Base-by-base conservation (phyloP, 495 filamentous ascomycete species). In the Penicillium canescens region DNA sequence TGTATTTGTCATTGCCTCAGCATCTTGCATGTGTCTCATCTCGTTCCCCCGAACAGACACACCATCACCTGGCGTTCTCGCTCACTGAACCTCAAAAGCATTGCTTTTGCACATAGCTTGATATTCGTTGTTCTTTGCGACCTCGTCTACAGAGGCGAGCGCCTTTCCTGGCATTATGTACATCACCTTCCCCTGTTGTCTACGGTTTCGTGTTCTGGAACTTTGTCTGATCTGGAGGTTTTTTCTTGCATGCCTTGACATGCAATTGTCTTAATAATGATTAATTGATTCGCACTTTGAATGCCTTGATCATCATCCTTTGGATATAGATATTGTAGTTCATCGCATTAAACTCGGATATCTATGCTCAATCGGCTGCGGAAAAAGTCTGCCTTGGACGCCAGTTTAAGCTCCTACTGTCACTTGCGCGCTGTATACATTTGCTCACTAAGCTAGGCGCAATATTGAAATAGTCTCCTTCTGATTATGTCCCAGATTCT, bases 161-260 rank as follows among this genome's bases (percentile, higher is more conserved):
- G 60, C 57, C 48, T 48, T 39, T 56, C 61, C 56, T 57, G 61
- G 58, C 58, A 61, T 67, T 42, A 56, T 67, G 64, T 65, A 67
- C 62, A 67, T 62, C 61, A 62, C 24, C n/a, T 18, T 46, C 23
- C 31, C 14, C 52, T 50, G 42, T 34, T 60, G 35, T 56, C 48
- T 54, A 38, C 34, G 41, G 50, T 40, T 20, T 61, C 42, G 26
- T 34, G 56, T 46, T 10, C 39, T 40, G 39, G 13, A 18, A 45
- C 50, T 36, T 28, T 37, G 13, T 23, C 26, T 56, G 45, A 51
- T 45, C 35, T 47, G 53, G 46, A 51, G 28, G 43, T 41, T 50
- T 23, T 31, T 49, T 58, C 34, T 38, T 33, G 42, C 49, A 54
- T 55, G 61, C 37, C 26, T 45, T 51, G 46, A 34, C 49, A 41